These are phyloP conservation scores for Bremia lactucae DNA, from an alignment of 352 stramenopile genomes.

Conservation along the genomic window DNA sequence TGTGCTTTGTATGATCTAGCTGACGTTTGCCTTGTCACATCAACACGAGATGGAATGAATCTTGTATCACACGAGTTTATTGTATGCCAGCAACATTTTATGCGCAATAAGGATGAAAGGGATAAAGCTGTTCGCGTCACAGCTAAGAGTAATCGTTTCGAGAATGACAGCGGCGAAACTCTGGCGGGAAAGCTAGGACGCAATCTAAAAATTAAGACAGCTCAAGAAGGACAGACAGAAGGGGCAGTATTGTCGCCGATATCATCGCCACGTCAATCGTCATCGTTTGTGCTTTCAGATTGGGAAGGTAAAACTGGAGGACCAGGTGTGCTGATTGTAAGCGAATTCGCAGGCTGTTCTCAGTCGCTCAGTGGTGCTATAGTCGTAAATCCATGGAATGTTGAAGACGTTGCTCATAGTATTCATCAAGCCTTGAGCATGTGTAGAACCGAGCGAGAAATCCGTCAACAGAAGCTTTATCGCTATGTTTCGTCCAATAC, in stretches of 20 bases:
- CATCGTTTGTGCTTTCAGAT: constrained; percentile 40
- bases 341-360: constrained; percentile 82
- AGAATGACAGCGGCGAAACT: not conserved
- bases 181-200: not conserved
- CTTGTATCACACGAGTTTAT: constrained; percentile 86
- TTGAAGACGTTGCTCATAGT: constrained; percentile 68
- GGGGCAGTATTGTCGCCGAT: constrained; percentile 14
- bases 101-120: constrained; percentile 61
- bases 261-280: constrained; percentile 18
- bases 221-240: constrained; percentile 1
- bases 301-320: constrained; percentile 74
- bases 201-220: not conserved
- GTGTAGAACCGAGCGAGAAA: constrained; percentile 69
- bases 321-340: constrained; percentile 78
- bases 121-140: constrained; percentile 35
- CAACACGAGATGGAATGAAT: constrained; percentile 85
- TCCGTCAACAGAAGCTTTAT: constrained; percentile 86
- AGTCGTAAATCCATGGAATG: constrained; percentile 84
- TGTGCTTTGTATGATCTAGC: constrained; percentile 84
- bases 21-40: constrained; percentile 84
- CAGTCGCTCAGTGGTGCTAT: constrained; percentile 82
- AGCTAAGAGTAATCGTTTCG: constrained; percentile 1
- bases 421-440: constrained; percentile 81
- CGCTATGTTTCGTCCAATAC: constrained; percentile 84
- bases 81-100: constrained; percentile 80